A percentile compares a stretch with the other conserved stretches of the same genome.
These are phyloP conservation scores for Aspergillus alliaceus DNA, from an alignment of 2,329 filamentous ascomycete genomes.

Conservation along the genomic window DNA sequence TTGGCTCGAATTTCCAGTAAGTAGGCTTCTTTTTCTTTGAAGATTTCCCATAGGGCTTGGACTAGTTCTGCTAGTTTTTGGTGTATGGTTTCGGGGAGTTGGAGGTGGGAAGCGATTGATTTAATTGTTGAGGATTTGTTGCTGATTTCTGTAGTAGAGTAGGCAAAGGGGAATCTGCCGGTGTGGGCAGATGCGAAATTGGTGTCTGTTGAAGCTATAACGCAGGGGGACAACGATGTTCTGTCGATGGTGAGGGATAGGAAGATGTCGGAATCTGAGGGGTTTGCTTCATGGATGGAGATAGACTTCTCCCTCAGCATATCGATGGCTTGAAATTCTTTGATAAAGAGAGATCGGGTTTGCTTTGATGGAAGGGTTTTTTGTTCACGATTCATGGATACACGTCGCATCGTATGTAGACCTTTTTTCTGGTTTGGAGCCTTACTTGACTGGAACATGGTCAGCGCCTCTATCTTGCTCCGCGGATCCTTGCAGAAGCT, in stretches of 20 bases:
- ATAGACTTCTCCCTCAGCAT: conserved; percentile 57
- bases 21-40: conserved; percentile 65
- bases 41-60: conserved; percentile 57
- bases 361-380: conserved; percentile 30
- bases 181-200: conserved; percentile 46
- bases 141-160: conserved; percentile 49
- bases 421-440: conserved; percentile 47
- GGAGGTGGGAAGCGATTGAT: conserved; percentile 49
- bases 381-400: conserved; percentile 12
- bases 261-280: conserved; percentile 46
- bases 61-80: conserved; percentile 52
- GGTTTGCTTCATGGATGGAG: conserved; percentile 39
- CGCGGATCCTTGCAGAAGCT: conserved; percentile 1
- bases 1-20: conserved; percentile 56
- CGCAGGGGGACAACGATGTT: conserved; percentile 60
- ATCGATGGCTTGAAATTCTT: conserved; percentile 53
- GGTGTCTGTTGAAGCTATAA: conserved; percentile 59
- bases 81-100: conserved; percentile 50
- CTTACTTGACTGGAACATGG: conserved; percentile 16
- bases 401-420: conserved; percentile 50
- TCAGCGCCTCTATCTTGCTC: neutral
- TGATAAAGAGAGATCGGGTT: conserved; percentile 56
- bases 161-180: conserved; percentile 63
- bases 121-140: conserved; percentile 43
- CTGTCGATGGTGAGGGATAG: conserved; percentile 68